phyloP scores from a whole-genome alignment of 306 rosid genomes.

The Malus asiatica region DNA sequence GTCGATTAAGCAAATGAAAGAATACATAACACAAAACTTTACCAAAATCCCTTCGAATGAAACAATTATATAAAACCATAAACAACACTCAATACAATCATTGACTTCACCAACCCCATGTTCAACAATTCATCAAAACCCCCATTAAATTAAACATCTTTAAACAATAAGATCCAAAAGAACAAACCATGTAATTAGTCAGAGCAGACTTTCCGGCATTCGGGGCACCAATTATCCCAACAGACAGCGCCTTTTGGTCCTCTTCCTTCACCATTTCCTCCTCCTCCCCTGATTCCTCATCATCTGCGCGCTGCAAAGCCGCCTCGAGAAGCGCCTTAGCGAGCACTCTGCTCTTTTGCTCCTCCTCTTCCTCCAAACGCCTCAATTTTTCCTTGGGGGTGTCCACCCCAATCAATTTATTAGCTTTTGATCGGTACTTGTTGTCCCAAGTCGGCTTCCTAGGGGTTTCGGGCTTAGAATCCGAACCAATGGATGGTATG shows the following conservation, averaged over 20 bases:
- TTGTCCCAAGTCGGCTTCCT: slow-evolving; percentile 51
- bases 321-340: slow-evolving; percentile 76
- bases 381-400: slow-evolving; percentile 32
- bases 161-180: not conserved
- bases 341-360: slow-evolving; percentile 43
- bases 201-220: slow-evolving; percentile 93
- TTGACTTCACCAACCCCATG: not conserved
- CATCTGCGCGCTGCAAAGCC: slow-evolving; percentile 35
- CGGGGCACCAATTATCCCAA: slow-evolving; percentile 91
- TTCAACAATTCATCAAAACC: not conserved
- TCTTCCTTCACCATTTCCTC: slow-evolving; percentile 50
- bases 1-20: not conserved
- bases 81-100: not conserved
- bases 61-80: not conserved
- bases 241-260: slow-evolving; percentile 77
- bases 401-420: slow-evolving; percentile 29
- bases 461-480: slow-evolving; percentile 2
- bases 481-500: slow-evolving; percentile 28
- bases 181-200: slow-evolving; percentile 73
- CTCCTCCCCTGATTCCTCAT: slow-evolving; percentile 25
- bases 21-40: not conserved
- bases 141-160: not conserved
- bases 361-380: slow-evolving; percentile 47
- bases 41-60: not conserved
- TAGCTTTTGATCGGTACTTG: slow-evolving; percentile 47